A percentile compares a stretch with the other conserved stretches of the same genome.
Evolutionary conservation across 306 rosid species (phyloP).

Genomic region (Vigna trinervia): DNA sequence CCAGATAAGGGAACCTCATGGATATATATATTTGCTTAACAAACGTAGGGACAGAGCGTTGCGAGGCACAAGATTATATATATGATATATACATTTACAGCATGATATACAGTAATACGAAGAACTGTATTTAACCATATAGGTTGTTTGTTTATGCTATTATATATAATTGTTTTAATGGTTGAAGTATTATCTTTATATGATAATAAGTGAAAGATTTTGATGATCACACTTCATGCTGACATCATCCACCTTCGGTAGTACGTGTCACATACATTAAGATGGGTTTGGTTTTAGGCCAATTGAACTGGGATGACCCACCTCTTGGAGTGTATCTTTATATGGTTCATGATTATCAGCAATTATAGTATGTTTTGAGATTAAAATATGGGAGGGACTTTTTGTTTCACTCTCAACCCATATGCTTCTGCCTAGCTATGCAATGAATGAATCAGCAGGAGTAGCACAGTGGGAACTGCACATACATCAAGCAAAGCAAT

Average conservation of each 20-base stretch:
- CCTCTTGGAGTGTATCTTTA: constrained; percentile 53
- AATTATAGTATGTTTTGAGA: constrained; percentile 28
- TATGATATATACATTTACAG: too few relatives aligned
- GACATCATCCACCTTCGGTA: constrained; percentile 62
- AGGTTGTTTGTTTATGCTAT: too few relatives aligned
- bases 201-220: too few relatives aligned
- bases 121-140: too few relatives aligned
- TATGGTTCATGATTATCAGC: constrained; percentile 41
- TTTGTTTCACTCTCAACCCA: constrained; percentile 38
- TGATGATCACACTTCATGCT: constrained; percentile 87
- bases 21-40: background rate
- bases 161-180: too few relatives aligned
- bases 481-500: constrained; percentile 45
- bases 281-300: constrained; percentile 78
- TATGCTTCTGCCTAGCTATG: constrained; percentile 35
- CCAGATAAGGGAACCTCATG: constrained; percentile 47
- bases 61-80: too few relatives aligned
- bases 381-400: constrained; percentile 10
- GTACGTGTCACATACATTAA: constrained; percentile 63
- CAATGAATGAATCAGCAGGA: constrained; percentile 41
- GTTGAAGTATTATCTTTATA: too few relatives aligned
- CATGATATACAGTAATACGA: too few relatives aligned
- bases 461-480: constrained; percentile 37
- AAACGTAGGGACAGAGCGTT: too few relatives aligned
- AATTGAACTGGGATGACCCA: constrained; percentile 55